Evolutionary conservation across 345 rosid species (phyloP).

Genomic region (Hibiscus tridactylites): DNA sequence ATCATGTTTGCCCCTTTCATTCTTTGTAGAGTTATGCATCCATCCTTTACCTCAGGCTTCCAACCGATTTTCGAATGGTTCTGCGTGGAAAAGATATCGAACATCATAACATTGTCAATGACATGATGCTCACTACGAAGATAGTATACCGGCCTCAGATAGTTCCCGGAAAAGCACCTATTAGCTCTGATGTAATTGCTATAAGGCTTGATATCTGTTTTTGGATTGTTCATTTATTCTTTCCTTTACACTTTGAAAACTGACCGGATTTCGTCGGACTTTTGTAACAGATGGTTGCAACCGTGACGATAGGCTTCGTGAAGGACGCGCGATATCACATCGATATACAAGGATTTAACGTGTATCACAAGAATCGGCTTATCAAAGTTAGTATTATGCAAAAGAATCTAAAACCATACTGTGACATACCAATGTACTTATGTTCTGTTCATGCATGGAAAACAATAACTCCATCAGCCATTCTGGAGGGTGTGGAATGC

Average conservation of each 20-base stretch:
- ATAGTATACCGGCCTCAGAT: conserved; percentile 41
- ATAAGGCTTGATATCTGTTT: not conserved
- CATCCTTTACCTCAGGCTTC: conserved; percentile 67
- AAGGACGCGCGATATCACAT: conserved; percentile 69
- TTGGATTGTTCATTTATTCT: not conserved
- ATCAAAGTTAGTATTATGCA: conserved; percentile 41
- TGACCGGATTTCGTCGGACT: not conserved
- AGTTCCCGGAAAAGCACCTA: conserved; percentile 18
- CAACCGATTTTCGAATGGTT: conserved; percentile 43
- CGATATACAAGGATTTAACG: conserved; percentile 75
- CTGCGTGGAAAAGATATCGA: conserved; percentile 48
- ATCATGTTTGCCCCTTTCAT: not conserved
- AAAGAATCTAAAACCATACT: not conserved
- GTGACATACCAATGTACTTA: not conserved
- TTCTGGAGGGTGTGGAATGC: conserved; percentile 88
- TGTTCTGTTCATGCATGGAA: not conserved
- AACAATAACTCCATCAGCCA: conserved; percentile 36
- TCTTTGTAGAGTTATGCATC: conserved; percentile 58
- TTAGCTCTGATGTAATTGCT: conserved; percentile 29
- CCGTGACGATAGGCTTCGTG: conserved; percentile 57
- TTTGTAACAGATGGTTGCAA: conserved; percentile 40
- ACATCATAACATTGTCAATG: conserved; percentile 51
- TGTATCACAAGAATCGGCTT: conserved; percentile 75
- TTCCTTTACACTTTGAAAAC: not conserved
- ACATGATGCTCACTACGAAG: conserved; percentile 44